phyloP scores from a whole-genome alignment of 2,329 filamentous ascomycete genomes.

The Aspergillus novofumigatus region DNA sequence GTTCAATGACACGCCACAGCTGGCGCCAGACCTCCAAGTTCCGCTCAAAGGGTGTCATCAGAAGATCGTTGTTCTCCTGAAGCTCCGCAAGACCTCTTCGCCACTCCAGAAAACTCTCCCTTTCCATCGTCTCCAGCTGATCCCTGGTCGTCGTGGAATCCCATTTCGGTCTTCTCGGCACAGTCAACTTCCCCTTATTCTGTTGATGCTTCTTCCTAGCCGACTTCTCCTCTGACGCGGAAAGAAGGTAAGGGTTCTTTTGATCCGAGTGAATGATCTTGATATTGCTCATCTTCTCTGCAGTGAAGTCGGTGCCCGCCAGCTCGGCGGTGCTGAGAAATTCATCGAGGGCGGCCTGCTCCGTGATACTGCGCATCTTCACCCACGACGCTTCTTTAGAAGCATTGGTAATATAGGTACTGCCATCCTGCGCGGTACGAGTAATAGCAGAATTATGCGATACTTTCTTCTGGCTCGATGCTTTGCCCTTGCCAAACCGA shows the following conservation, averaged over 20 bases:
- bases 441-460: constrained; percentile 63
- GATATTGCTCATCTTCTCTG: constrained; percentile 97
- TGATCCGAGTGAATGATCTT: constrained; percentile 98
- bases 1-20: constrained; percentile 94
- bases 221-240: constrained; percentile 74
- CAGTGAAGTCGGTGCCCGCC: constrained; percentile 97
- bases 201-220: constrained; percentile 76
- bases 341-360: constrained; percentile 94
- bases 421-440: constrained; percentile 68
- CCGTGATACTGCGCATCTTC: constrained; percentile 98
- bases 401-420: constrained; percentile 87
- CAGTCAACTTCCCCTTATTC: constrained; percentile 75
- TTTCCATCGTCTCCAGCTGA: constrained; percentile 74
- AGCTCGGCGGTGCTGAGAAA: constrained; percentile 94
- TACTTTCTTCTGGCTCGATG: constrained; percentile 71
- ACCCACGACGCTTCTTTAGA: constrained; percentile 92
- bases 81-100: constrained; percentile 84
- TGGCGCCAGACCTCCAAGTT: constrained; percentile 98
- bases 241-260: constrained; percentile 89
- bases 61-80: constrained; percentile 86
- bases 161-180: constrained; percentile 87
- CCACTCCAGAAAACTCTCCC: constrained; percentile 80
- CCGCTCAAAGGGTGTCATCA: constrained; percentile 97
- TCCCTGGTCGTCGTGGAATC: constrained; percentile 77
- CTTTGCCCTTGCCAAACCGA: constrained; percentile 91